Evolutionary conservation across 495 filamentous ascomycete genomes (phyloP).

Genomic region (Penicillium ochrochloron): DNA sequence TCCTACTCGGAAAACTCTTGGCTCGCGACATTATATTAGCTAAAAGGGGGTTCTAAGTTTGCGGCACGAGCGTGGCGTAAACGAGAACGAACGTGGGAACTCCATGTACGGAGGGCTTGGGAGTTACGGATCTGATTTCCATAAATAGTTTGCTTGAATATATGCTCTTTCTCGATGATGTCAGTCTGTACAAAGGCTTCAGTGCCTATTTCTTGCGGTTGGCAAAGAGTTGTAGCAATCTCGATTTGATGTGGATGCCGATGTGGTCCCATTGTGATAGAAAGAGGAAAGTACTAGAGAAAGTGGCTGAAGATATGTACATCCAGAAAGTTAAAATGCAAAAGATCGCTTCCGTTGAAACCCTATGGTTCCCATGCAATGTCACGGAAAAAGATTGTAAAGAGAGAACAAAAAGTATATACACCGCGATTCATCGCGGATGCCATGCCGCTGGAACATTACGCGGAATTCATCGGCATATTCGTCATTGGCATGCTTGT

Average conservation of each 20-base stretch:
- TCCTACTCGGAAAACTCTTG: background rate
- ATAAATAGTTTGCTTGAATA: background rate
- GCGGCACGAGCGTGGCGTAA: background rate
- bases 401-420: background rate
- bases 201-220: background rate
- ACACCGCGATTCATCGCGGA: conserved; percentile 1
- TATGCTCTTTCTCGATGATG: background rate
- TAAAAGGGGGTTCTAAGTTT: background rate
- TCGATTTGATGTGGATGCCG: background rate
- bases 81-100: background rate
- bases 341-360: conserved; percentile 3
- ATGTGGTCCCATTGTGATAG: background rate
- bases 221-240: background rate
- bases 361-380: background rate
- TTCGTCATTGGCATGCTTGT: conserved; percentile 37
- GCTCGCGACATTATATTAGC: background rate
- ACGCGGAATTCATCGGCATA: conserved; percentile 12
- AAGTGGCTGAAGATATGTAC: conserved; percentile 4
- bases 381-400: background rate
- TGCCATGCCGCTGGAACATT: background rate
- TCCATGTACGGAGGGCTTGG: background rate
- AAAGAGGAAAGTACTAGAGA: background rate
- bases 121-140: background rate
- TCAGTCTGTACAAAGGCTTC: background rate
- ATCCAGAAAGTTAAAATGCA: background rate